Evolutionary conservation across 257 asterid species (phyloP), one percentile per base, ranked within the genome.

Genomic region (Parsonsia alboflavescens): DNA sequence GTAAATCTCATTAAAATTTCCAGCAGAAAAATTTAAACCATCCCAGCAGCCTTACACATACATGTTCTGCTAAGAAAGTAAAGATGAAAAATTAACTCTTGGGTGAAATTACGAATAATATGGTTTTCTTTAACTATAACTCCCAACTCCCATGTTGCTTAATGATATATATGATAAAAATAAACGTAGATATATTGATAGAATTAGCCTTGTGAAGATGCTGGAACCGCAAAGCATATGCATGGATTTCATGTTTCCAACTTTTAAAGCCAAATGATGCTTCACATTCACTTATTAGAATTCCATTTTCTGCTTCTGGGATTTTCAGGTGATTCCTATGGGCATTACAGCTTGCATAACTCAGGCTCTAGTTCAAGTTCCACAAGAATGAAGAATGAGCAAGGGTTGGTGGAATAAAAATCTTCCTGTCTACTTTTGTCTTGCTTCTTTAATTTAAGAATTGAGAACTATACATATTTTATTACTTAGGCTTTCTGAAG

Each of bases 301-400:
- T 74, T 52, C 64, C 13, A 12, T 13, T 46, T 17, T 45, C 21
- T 59, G 64, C 52, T 68, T 21, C 65, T 28, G 58, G 1, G 49
- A 68, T 36, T 68, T 64, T 61, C 80, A 90, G 97, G 84, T 30
- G 84, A 80, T 75, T 84, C 91, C 0, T 83, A 77, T 70, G 90
- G 88, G 58, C 80, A 80, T 62, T 90, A 84, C 80, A 85, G 62
- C 77, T 68, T 84, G 78, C 86, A 72, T 52, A 59, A 81, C 39
- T 82, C 86, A 42, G 84, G 87, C 76, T 74, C 79, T 10, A 81
- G 86, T 74, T 74, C 84, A 48, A 77, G 84, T 81, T 86, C 94
- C 56, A 84, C 93, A 70, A 82, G 87, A 85, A 75, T 83, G 82
- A 88, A 76, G 49, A 70, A 77, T 70, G 89, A 86, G 24, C 89